Evolutionary conservation across 129 eudicot species (phyloP).

Genomic region (Flaveria sonorensis): DNA sequence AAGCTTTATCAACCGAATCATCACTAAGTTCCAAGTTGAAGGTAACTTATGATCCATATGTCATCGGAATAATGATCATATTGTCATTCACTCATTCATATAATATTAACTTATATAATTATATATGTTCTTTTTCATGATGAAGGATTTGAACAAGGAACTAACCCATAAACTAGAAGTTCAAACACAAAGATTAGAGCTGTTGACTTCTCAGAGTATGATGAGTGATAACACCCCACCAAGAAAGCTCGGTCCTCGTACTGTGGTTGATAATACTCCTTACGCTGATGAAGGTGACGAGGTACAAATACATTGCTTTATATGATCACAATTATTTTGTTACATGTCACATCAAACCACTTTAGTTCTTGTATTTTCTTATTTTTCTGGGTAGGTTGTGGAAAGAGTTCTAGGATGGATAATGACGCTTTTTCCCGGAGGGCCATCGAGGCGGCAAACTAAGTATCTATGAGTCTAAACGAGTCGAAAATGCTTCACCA

Average conservation of each 20-base stretch:
- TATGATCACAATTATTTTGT: neutral
- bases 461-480: conserved; percentile 53
- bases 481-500: neutral
- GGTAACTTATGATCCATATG: conserved; percentile 46
- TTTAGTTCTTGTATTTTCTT: neutral
- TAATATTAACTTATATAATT: neutral
- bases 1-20: conserved; percentile 70
- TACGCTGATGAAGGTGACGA: conserved; percentile 99
- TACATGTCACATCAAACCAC: neutral
- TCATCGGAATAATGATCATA: neutral
- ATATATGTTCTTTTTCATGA: neutral
- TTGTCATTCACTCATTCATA: neutral
- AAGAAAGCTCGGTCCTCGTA: conserved; percentile 51
- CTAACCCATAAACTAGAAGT: conserved; percentile 80
- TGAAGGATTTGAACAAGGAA: conserved; percentile 83
- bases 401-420: conserved; percentile 97
- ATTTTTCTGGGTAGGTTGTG: conserved; percentile 59
- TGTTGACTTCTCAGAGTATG: conserved; percentile 91
- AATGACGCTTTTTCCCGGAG: conserved; percentile 99
- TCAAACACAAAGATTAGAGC: conserved; percentile 96
- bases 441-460: conserved; percentile 81
- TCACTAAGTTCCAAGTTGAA: conserved; percentile 67
- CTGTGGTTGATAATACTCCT: conserved; percentile 46
- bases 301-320: conserved; percentile 44
- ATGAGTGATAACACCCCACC: conserved; percentile 46